These are phyloP conservation scores for Ballota nigra DNA, from an alignment of 257 asterid genomes.

Conservation along the genomic window DNA sequence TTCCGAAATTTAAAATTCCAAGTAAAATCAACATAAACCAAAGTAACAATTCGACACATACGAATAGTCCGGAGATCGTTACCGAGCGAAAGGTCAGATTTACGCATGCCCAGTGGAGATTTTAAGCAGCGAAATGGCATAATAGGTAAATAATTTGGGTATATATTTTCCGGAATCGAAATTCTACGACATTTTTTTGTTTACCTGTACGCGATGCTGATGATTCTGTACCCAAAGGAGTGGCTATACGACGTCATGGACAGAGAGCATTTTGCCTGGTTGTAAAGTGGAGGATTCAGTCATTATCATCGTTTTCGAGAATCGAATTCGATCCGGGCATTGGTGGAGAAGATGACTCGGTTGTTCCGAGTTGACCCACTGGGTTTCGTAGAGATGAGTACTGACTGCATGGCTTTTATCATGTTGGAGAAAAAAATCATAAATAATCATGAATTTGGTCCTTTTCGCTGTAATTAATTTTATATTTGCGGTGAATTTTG, in stretches of 20 bases:
- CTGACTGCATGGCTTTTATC: too few relatives aligned
- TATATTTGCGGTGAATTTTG: too few relatives aligned
- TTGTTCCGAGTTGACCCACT: conserved; percentile 17
- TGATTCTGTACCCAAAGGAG: conserved; percentile 19
- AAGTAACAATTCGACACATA: conserved; percentile 25
- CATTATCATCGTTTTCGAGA: conserved; percentile 11
- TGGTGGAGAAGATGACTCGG: conserved; percentile 20
- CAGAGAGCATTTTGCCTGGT: conserved; percentile 28
- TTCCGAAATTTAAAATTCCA: not conserved
- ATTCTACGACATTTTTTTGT: not conserved
- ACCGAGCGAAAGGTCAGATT: conserved; percentile 44
- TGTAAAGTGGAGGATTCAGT: conserved; percentile 31
- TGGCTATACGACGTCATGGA: conserved; percentile 27
- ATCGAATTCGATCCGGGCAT: conserved; percentile 38
- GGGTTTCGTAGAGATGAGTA: not conserved
- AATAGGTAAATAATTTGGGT: not conserved
- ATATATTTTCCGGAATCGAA: conserved; percentile 12
- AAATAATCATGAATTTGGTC: too few relatives aligned
- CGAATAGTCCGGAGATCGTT: conserved; percentile 43
- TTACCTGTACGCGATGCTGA: conserved; percentile 27
- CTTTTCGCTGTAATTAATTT: too few relatives aligned
- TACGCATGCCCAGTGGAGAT: conserved; percentile 35
- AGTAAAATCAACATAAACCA: not conserved
- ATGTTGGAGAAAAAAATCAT: too few relatives aligned
- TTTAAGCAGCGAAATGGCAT: conserved; percentile 37